Evolutionary conservation across 2,329 filamentous ascomycete species (phyloP), one percentile per base, ranked within the genome.

Genomic region (Daldinia eschscholtzii): DNA sequence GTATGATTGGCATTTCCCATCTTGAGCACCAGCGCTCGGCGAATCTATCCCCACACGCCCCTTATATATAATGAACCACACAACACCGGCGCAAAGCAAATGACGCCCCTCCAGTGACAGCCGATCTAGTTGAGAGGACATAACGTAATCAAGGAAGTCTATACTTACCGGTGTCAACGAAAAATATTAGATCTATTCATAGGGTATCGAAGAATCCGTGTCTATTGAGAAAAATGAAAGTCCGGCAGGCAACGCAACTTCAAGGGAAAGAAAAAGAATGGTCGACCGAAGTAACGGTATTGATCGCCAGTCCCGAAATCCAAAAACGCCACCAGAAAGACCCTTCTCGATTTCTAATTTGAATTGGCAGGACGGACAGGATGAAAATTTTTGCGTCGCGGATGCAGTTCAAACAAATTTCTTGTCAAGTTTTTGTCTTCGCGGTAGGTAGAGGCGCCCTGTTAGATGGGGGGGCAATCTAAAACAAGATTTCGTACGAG

Each of bases 171-270:
- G 65, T 70, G 67, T 55, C 39, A 65, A 70, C 28, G 61, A 59
- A 57, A 65, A 76, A 55, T 74, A 77, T 74, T 73, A 76, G 61
- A 70, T 79, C 77, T 79, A 79, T 77, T 72, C 70, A 74, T 71
- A 70, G 76, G 77, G 76, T 79, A 79, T 79, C 76, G 76, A 73
- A 72, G 70, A 72, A 75, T 72, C 65, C 52, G 68, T 64, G 73
- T 78, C 77, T 78, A 78, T 46, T 35, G 52, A 74, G 71, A 64
- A 67, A 67, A 65, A 70, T 74, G 64, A 70, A 68, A 67, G 57
- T 68, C 70, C 70, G 65, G 48, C 59, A 70, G 64, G 64, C 28
- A 52, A 33, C 46, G 28, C 46, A 52, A 52, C 33, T 15, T 73
- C 61, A 71, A 73, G 70, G 6, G 33, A 70, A 66, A 70, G 63